These are phyloP conservation scores for Byssoonygena ceratinophila DNA, from an alignment of 2,329 filamentous ascomycete genomes.

Conservation along the genomic window DNA sequence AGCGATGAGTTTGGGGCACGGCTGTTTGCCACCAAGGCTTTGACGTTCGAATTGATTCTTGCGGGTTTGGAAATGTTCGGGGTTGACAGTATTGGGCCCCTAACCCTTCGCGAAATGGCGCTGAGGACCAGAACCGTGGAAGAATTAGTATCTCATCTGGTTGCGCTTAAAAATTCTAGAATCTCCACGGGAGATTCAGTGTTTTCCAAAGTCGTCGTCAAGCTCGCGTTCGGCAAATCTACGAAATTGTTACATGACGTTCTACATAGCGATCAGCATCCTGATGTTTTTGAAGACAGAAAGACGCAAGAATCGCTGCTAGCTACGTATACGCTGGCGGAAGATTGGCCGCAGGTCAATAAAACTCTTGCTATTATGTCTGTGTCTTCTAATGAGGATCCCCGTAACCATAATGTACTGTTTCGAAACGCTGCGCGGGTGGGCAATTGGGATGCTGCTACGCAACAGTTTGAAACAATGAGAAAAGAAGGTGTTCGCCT, in stretches of 20 bases:
- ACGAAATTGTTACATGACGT: slow-evolving; percentile 43
- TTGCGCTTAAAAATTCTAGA: slow-evolving; percentile 49
- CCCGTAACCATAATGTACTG: slow-evolving; percentile 29
- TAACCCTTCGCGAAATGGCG: slow-evolving; percentile 67
- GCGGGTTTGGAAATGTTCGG: slow-evolving; percentile 60
- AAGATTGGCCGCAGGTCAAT: slow-evolving; percentile 44
- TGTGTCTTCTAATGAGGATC: slow-evolving; percentile 25
- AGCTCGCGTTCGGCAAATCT: slow-evolving; percentile 52
- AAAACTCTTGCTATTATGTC: slow-evolving; percentile 47
- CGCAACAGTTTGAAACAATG: slow-evolving; percentile 41
- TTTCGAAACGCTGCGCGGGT: slow-evolving; percentile 32
- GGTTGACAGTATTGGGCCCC: slow-evolving; percentile 59
- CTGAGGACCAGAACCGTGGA: slow-evolving; percentile 49
- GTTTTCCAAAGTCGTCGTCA: slow-evolving; percentile 56
- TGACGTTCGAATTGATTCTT: slow-evolving; percentile 62
- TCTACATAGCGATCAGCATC: slow-evolving; percentile 53
- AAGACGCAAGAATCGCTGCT: slow-evolving; percentile 47
- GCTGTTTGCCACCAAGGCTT: slow-evolving; percentile 67
- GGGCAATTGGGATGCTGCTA: slow-evolving; percentile 25
- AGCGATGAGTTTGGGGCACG: slow-evolving; percentile 65
- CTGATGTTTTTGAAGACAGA: slow-evolving; percentile 50
- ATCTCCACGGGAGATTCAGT: slow-evolving; percentile 53
- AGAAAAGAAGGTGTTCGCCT: slow-evolving; percentile 35
- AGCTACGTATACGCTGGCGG: slow-evolving; percentile 40
- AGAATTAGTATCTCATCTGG: slow-evolving; percentile 50